These are phyloP conservation scores for Chaetomidium leptoderma DNA, from an alignment of 495 filamentous ascomycete species.

Conservation along the genomic window DNA sequence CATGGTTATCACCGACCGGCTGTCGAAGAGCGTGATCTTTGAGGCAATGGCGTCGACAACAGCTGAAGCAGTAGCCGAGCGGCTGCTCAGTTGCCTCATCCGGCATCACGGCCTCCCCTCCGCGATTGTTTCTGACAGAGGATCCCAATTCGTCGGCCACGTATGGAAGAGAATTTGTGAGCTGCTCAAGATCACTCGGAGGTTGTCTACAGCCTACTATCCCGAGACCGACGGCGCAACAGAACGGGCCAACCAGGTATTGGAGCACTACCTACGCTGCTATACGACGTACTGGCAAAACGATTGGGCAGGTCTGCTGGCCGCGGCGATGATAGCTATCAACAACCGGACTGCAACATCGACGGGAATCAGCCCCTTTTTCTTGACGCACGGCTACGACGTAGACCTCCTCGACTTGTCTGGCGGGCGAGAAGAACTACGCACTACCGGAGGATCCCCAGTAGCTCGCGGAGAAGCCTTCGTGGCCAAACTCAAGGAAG, in stretches of 20 bases:
- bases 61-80: not conserved
- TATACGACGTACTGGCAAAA: slow-evolving; percentile 2
- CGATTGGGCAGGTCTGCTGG: not conserved
- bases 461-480: not conserved
- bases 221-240: not conserved
- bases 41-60: not conserved
- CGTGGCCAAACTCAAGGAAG: not conserved
- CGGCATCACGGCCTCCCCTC: not conserved
- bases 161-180: not conserved
- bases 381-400: not conserved
- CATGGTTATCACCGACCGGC: not conserved
- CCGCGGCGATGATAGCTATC: not conserved
- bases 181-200: slow-evolving; percentile 1
- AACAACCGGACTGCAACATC: not conserved
- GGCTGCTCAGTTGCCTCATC: not conserved
- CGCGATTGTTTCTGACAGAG: slow-evolving; percentile 1
- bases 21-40: slow-evolving; percentile 1
- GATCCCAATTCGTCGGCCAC: not conserved
- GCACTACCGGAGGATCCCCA: not conserved
- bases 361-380: not conserved
- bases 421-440: not conserved
- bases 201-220: not conserved
- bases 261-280: slow-evolving; percentile 2
- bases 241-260: not conserved
- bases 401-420: not conserved